These are phyloP conservation scores for Nidularia pulvinata DNA, from an alignment of 768 basidiomycete genomes.

Conservation along the genomic window DNA sequence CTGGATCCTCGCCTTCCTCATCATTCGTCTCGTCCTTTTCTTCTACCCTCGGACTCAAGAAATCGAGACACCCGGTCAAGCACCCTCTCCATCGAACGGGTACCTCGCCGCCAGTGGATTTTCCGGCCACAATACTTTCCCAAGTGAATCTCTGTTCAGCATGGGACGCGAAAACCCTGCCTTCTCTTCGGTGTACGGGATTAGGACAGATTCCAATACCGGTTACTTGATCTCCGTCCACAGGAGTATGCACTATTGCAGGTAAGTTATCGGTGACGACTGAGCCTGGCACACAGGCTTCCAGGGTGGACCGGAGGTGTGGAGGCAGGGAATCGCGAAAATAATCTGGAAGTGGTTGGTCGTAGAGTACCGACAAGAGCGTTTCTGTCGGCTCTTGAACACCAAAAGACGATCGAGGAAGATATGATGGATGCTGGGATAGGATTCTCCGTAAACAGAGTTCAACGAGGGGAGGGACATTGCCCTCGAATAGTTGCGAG, in stretches of 20 bases:
- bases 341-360: constrained; percentile 27
- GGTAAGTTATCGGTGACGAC: constrained; percentile 16
- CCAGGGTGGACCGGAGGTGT: constrained; percentile 26
- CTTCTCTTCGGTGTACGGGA: constrained; percentile 30
- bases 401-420: background rate
- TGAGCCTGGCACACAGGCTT: constrained; percentile 36
- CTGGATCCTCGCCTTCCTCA: constrained; percentile 6
- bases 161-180: constrained; percentile 48
- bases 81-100: constrained; percentile 75
- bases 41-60: constrained; percentile 26
- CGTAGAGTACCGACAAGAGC: constrained; percentile 25
- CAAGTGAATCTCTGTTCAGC: constrained; percentile 68
- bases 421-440: constrained; percentile 14
- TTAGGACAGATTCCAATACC: constrained; percentile 49
- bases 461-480: constrained; percentile 29
- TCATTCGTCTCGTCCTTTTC: background rate
- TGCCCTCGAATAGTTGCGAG: constrained; percentile 7
- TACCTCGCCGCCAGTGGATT: constrained; percentile 49
- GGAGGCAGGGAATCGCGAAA: constrained; percentile 6
- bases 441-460: constrained; percentile 29
- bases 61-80: constrained; percentile 58
- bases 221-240: constrained; percentile 21
- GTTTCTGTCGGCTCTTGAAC: constrained; percentile 14
- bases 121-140: constrained; percentile 54
- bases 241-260: background rate